Conservation (phyloP, 1,284 basidiomycete genomes). For the Mycosarcoma mackinlayi region DNA sequence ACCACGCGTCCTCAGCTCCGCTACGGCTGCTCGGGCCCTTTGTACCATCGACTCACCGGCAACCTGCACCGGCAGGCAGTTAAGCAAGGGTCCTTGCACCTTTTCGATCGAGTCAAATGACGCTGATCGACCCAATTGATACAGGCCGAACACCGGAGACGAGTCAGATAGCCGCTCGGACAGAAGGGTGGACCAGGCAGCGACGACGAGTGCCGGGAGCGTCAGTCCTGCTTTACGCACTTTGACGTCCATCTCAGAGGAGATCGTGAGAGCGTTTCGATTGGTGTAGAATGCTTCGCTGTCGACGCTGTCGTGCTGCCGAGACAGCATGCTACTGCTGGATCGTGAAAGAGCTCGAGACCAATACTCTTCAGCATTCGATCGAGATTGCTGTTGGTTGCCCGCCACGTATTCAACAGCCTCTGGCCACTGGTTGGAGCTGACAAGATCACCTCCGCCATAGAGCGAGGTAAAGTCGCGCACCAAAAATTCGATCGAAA, state of each 20-base stretch:
- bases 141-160: slow-evolving; percentile 49
- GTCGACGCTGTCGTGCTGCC: no score
- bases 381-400: slow-evolving; percentile 10
- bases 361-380: slow-evolving; percentile 31
- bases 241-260: slow-evolving; percentile 10
- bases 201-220: slow-evolving; percentile 39
- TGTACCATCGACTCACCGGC: slow-evolving; percentile 7
- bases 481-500: slow-evolving; percentile 55
- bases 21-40: slow-evolving; percentile 11
- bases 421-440: slow-evolving; percentile 26
- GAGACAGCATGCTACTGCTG: slow-evolving; percentile 11
- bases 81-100: slow-evolving; percentile 49
- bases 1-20: slow-evolving; percentile 18
- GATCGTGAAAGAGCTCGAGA: slow-evolving; percentile 11
- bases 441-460: slow-evolving; percentile 9
- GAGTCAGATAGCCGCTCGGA: slow-evolving; percentile 1
- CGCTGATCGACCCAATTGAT: slow-evolving; percentile 48
- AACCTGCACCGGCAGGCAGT: slow-evolving; percentile 51
- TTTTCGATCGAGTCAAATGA: slow-evolving; percentile 40
- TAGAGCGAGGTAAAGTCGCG: slow-evolving; percentile 52
- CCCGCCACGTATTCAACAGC: slow-evolving; percentile 22
- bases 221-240: slow-evolving; percentile 32
- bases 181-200: slow-evolving; percentile 49
- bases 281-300: slow-evolving; percentile 20
- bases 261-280: slow-evolving; percentile 8